Conservation (phyloP, 2,329 filamentous ascomycete genomes). For the Pseudofabraea citricarpa region DNA sequence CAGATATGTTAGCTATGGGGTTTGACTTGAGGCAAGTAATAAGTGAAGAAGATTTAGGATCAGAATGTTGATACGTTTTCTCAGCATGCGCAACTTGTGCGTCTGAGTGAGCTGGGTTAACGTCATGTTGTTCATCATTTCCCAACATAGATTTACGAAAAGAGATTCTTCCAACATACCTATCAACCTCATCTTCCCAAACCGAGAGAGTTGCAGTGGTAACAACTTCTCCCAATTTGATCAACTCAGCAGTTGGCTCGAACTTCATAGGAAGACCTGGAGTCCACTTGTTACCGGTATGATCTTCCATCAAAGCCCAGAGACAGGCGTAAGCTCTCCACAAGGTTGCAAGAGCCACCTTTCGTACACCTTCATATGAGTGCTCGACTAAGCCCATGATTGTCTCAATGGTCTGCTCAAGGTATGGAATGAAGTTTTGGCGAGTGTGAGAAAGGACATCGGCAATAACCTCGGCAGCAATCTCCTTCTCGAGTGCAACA, state of each 20-base stretch:
- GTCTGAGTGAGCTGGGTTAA: slow-evolving; percentile 99
- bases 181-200: slow-evolving; percentile 87
- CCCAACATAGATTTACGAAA: slow-evolving; percentile 20
- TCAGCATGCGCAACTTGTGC: slow-evolving; percentile 81
- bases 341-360: slow-evolving; percentile 83
- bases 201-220: slow-evolving; percentile 77
- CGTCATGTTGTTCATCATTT: slow-evolving; percentile 82
- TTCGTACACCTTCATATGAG: slow-evolving; percentile 87
- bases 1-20: slow-evolving; percentile 39
- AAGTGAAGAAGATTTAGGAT: slow-evolving; percentile 25
- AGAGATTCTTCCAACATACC: slow-evolving; percentile 58
- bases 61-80: slow-evolving; percentile 65
- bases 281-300: slow-evolving; percentile 77
- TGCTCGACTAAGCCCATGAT: slow-evolving; percentile 81
- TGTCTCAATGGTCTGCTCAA: slow-evolving; percentile 81
- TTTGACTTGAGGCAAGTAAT: too few relatives aligned
- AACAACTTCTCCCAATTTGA: slow-evolving; percentile 81
- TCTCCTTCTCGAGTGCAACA: slow-evolving; percentile 93
- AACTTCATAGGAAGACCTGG: slow-evolving; percentile 80
- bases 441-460: slow-evolving; percentile 88
- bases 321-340: slow-evolving; percentile 93
- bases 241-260: slow-evolving; percentile 71
- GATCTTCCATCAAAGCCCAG: slow-evolving; percentile 80
- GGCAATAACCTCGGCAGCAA: slow-evolving; percentile 89
- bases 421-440: slow-evolving; percentile 73